Evolutionary conservation across 2,329 filamentous ascomycete species (phyloP), one percentile per base, ranked within the genome.

Genomic region (Penicillium sp.): DNA sequence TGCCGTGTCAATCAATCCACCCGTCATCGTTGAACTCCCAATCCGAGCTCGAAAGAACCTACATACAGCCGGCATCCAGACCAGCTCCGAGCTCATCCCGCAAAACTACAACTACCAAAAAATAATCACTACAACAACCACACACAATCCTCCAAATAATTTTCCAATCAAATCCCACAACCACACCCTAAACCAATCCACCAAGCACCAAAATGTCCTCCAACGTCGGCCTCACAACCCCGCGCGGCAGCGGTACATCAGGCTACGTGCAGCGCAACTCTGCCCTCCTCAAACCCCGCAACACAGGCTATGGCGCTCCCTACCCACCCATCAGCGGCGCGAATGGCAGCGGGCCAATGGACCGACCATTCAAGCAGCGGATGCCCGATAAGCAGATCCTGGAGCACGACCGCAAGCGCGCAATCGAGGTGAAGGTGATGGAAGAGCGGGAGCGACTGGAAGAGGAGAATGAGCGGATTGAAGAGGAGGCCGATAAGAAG

Each of bases 251-350:
- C 71, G 94, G 94, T 45, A 99, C 94, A 55, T 97, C 93, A 1
- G 94, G 94, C 71, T 97, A 97, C 73, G 93, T 99, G 54, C 93
- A 97, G 77, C 90, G 91, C 75, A 99, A 97, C 78, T 85, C 91
- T 35, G 94, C 94, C 17, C 87, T 93, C 71, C 86, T 97, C 66
- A 86, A 84, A 70, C 91, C 90, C 30, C 91, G 93, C 76, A 91
- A 96, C 77, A 59, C 69, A 26, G 75, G 73, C 46, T 84, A 85
- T 67, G 82, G 80, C 56, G 86, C 87, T 17, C 92, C 91, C 0
- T 96, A 96, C 75, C 84, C 86, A 19, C 69, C 73, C 1, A 56
- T 68, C 2, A 62, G 67, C 4, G 67, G 64, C 5, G 63, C 65
- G 3, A 68, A 67, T 31, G 73, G 74, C 36, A 85, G 85, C 60